Percentiles rank a stretch among this genome's conserved stretches.
phyloP scores from a whole-genome alignment of 495 filamentous ascomycete species.

The Neohortaea acidophila region DNA sequence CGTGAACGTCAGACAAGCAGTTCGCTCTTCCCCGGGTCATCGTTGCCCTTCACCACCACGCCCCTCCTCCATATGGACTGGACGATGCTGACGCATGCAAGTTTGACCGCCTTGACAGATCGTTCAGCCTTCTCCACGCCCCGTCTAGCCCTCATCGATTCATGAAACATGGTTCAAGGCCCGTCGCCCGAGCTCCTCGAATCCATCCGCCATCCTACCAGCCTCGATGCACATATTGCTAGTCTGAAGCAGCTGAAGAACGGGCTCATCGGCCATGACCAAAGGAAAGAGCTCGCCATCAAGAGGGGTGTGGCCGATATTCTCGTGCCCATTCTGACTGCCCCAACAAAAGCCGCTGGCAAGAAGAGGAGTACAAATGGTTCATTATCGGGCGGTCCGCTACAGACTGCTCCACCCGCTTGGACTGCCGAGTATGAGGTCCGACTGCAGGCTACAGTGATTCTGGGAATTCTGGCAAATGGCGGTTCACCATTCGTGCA shows the following conservation, averaged over 20 bases:
- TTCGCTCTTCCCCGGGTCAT: too few relatives aligned
- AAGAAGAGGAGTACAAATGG: slow-evolving; percentile 23
- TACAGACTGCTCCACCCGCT: slow-evolving; percentile 11
- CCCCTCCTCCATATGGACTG: too few relatives aligned
- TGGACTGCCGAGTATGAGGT: slow-evolving; percentile 44
- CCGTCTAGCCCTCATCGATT: too few relatives aligned
- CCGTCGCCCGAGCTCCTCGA: not conserved
- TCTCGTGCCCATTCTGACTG: slow-evolving; percentile 45
- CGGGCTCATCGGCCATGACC: slow-evolving; percentile 73
- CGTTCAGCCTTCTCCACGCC: too few relatives aligned
- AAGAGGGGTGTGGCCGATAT: slow-evolving; percentile 50
- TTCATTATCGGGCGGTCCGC: slow-evolving; percentile 4
- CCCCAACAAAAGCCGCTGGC: slow-evolving; percentile 21
- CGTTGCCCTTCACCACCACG: too few relatives aligned
- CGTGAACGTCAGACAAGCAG: too few relatives aligned
- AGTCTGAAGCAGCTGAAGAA: slow-evolving; percentile 67
- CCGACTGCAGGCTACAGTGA: slow-evolving; percentile 62
- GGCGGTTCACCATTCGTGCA: slow-evolving; percentile 73
- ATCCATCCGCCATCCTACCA: not conserved
- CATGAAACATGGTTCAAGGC: not conserved
- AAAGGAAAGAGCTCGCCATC: slow-evolving; percentile 69
- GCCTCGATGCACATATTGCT: slow-evolving; percentile 33
- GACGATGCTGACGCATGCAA: too few relatives aligned
- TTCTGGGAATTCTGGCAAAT: slow-evolving; percentile 69
- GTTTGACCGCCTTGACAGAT: too few relatives aligned